Percentiles rank a stretch among this genome's conserved stretches.
Conservation (phyloP, 1,284 basidiomycete genomes). For the Malassezia sp. region DNA sequence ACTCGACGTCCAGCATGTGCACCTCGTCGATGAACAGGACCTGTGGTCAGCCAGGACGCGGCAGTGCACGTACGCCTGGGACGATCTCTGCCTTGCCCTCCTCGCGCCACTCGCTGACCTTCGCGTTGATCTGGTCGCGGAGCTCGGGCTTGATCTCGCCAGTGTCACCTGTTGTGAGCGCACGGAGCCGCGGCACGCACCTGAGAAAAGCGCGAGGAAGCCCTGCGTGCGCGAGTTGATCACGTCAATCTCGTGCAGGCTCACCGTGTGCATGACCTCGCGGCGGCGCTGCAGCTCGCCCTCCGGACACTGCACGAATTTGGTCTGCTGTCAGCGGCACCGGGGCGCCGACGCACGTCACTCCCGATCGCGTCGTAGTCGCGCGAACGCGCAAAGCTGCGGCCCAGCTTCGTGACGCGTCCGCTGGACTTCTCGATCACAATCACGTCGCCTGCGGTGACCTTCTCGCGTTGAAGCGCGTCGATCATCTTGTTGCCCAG, state of each 20-base stretch:
- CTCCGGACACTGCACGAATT: constrained; percentile 93
- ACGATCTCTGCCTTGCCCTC: constrained; percentile 98
- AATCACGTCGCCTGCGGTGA: constrained; percentile 88
- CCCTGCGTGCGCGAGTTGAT: constrained; percentile 97
- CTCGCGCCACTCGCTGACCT: constrained; percentile 94
- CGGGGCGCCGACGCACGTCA: constrained; percentile 70
- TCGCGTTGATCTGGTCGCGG: constrained; percentile 88
- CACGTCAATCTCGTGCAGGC: constrained; percentile 95
- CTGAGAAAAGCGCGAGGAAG: constrained; percentile 56
- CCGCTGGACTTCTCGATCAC: constrained; percentile 92
- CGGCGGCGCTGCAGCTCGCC: constrained; percentile 94
- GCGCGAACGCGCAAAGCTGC: constrained; percentile 85
- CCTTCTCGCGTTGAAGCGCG: constrained; percentile 87
- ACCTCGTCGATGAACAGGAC: constrained; percentile 54
- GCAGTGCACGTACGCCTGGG: constrained; percentile 55
- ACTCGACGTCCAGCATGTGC: constrained; percentile 99
- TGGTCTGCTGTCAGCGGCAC: constrained; percentile 57
- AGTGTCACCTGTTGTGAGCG: constrained; percentile 66
- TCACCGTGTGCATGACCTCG: constrained; percentile 92
- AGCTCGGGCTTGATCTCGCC: constrained; percentile 98
- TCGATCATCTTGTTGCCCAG: constrained; percentile 99
- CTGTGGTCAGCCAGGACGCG: background rate
- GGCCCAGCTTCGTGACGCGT: constrained; percentile 89
- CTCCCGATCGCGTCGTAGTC: constrained; percentile 92
- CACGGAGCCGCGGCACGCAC: constrained; percentile 72